These are phyloP conservation scores for Thinopyrum elongatum DNA, from an alignment of 176 grass and related monocot genomes.

Conservation along the genomic window DNA sequence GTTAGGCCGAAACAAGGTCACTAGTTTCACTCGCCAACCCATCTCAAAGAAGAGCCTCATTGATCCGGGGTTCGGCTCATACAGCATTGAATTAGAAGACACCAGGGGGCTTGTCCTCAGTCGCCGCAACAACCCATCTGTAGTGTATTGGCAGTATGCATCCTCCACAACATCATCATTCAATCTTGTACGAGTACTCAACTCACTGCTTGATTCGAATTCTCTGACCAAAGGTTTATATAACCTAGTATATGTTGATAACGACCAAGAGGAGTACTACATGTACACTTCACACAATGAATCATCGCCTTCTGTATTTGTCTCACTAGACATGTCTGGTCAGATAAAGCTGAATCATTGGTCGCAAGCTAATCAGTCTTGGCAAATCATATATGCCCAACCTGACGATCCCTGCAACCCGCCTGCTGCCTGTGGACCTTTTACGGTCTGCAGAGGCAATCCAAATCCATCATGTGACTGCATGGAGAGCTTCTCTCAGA, in stretches of 20 bases:
- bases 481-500: background rate
- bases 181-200: background rate
- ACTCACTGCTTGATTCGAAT: background rate
- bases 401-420: background rate
- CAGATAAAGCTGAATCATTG: background rate
- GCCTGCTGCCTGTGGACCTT: background rate
- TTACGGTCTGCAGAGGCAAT: background rate
- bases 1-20: background rate
- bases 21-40: background rate
- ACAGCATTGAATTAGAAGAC: background rate
- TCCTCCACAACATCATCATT: background rate
- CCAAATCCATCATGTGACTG: background rate
- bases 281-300: background rate
- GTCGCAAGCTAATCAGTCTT: background rate
- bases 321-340: background rate
- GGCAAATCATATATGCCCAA: background rate
- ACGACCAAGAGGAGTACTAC: background rate
- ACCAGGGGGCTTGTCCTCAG: background rate
- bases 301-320: background rate
- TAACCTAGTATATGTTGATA: background rate
- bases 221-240: background rate
- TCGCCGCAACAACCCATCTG: background rate
- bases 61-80: background rate
- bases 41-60: background rate
- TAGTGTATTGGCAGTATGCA: background rate